Conservation (phyloP, 257 asterid genomes). For the Coffea canephora region DNA sequence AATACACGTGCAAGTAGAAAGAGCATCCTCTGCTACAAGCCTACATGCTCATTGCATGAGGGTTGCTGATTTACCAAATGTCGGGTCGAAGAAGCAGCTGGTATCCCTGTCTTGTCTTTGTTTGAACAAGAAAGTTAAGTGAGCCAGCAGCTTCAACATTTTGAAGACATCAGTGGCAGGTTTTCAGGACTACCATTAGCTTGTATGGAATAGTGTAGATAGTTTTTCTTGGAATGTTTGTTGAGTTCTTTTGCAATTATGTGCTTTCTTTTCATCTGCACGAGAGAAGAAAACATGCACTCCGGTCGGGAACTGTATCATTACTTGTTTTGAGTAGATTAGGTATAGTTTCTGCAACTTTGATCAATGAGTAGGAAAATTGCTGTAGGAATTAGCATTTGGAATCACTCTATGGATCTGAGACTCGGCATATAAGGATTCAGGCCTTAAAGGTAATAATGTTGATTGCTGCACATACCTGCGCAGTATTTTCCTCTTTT, state of each 20-base stretch:
- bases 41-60: not conserved
- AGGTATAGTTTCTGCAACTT: not conserved
- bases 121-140: not conserved
- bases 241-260: not conserved
- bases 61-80: not conserved
- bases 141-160: not conserved
- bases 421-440: not conserved
- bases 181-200: not conserved
- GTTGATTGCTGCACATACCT: no score
- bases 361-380: not conserved
- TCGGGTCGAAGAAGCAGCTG: constrained; percentile 5
- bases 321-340: not conserved
- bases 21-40: not conserved
- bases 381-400: not conserved
- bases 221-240: not conserved
- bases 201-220: not conserved
- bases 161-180: not conserved
- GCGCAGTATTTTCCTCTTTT: no score
- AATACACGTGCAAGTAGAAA: not conserved
- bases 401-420: not conserved
- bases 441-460: no score
- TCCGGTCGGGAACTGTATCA: not conserved
- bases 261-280: not conserved
- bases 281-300: not conserved
- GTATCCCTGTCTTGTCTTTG: not conserved